These are phyloP conservation scores for Articulospora tetracladia DNA, from an alignment of 495 filamentous ascomycete genomes.

Conservation along the genomic window DNA sequence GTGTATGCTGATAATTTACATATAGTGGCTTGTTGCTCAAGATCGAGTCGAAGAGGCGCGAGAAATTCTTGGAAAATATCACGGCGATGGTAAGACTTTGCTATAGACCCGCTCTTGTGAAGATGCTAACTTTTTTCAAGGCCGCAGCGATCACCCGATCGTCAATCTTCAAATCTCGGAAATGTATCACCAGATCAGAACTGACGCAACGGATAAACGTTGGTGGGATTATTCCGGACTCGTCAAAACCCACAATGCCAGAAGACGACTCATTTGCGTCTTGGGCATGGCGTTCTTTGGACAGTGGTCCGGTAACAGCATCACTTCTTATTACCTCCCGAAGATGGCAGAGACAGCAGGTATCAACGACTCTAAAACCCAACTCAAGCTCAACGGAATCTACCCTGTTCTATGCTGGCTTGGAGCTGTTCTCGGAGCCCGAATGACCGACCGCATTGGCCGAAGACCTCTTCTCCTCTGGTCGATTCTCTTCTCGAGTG, in stretches of 20 bases:
- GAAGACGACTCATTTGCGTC: slow-evolving; percentile 54
- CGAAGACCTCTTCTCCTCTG: slow-evolving; percentile 49
- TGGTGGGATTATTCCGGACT: slow-evolving; percentile 67
- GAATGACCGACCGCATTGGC: slow-evolving; percentile 49
- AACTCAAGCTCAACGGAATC: slow-evolving; percentile 37
- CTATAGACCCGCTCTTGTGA: background rate
- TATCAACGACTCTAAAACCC: slow-evolving; percentile 44
- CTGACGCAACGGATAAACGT: slow-evolving; percentile 51
- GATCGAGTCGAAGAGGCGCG: slow-evolving; percentile 54
- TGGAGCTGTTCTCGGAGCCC: slow-evolving; percentile 49
- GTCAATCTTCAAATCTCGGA: slow-evolving; percentile 59
- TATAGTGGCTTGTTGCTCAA: slow-evolving; percentile 55
- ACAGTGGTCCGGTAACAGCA: slow-evolving; percentile 44
- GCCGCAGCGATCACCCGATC: slow-evolving; percentile 46
- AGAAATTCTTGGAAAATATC: slow-evolving; percentile 49
- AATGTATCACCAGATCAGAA: slow-evolving; percentile 49
- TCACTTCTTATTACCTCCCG: slow-evolving; percentile 43
- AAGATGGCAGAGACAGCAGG: slow-evolving; percentile 48
- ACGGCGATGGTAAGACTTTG: slow-evolving; percentile 46
- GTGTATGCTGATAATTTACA: background rate
- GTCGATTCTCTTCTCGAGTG: slow-evolving; percentile 35
- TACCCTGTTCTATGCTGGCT: slow-evolving; percentile 37
- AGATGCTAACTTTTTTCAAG: slow-evolving; percentile 1
- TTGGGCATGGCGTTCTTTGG: slow-evolving; percentile 54
- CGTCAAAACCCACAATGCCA: slow-evolving; percentile 54